These are phyloP conservation scores for Candida taoyuanica DNA, from an alignment of 805 yeast genomes.

Conservation along the genomic window DNA sequence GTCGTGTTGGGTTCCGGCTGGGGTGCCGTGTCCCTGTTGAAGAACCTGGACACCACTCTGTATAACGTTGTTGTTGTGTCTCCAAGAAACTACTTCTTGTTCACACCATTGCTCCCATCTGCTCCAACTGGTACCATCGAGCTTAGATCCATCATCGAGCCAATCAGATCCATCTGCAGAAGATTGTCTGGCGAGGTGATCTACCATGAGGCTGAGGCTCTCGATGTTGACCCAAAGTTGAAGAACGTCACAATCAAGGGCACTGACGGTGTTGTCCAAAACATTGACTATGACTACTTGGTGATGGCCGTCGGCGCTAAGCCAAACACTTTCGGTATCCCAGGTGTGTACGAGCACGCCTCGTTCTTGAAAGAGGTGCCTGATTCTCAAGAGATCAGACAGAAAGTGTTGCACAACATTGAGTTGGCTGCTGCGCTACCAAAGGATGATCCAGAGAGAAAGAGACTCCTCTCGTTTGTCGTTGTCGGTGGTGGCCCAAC, in stretches of 20 bases:
- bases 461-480: slow-evolving; percentile 78
- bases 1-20: slow-evolving; percentile 89
- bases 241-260: slow-evolving; percentile 64
- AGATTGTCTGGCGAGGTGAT: slow-evolving; percentile 69
- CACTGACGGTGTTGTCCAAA: slow-evolving; percentile 39
- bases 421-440: slow-evolving; percentile 86
- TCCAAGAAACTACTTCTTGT: slow-evolving; percentile 91
- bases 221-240: slow-evolving; percentile 67
- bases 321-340: slow-evolving; percentile 91
- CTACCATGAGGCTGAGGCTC: slow-evolving; percentile 89
- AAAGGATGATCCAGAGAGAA: slow-evolving; percentile 67
- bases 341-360: slow-evolving; percentile 88
- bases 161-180: slow-evolving; percentile 83
- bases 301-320: slow-evolving; percentile 94
- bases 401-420: slow-evolving; percentile 76
- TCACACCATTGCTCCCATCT: slow-evolving; percentile 94
- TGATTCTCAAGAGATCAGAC: slow-evolving; percentile 82
- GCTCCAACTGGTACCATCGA: slow-evolving; percentile 94
- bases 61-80: slow-evolving; percentile 88
- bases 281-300: slow-evolving; percentile 68
- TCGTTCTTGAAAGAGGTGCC: slow-evolving; percentile 85
- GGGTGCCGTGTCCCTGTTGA: slow-evolving; percentile 86
- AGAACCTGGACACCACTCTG: slow-evolving; percentile 76
- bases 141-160: slow-evolving; percentile 87
- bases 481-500: slow-evolving; percentile 99